phyloP scores from a whole-genome alignment of 176 grass and related monocot genomes.

The Phoenix roebelenii region DNA sequence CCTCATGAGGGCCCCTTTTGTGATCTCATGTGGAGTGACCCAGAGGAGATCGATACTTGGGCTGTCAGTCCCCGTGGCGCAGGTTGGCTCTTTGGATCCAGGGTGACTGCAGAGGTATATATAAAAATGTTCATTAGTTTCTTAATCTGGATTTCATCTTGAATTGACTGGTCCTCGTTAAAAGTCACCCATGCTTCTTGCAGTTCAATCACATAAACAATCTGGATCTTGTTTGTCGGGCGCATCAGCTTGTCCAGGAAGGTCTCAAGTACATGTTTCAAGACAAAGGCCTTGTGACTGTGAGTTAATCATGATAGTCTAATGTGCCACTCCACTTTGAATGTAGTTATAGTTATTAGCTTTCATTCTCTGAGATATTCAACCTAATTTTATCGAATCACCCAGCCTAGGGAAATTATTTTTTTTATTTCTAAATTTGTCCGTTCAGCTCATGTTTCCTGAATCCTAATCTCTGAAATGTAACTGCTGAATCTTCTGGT shows the following conservation, averaged over 20 bases:
- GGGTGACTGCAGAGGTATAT: slow-evolving; percentile 87
- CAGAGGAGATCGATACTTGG: slow-evolving; percentile 98
- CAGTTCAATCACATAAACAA: slow-evolving; percentile 97
- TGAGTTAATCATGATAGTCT: slow-evolving; percentile 30
- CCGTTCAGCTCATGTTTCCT: too few relatives aligned
- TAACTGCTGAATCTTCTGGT: slow-evolving; percentile 6
- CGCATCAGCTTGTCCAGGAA: slow-evolving; percentile 97
- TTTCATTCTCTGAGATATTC: too few relatives aligned
- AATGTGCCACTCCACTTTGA: too few relatives aligned
- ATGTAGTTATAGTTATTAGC: slow-evolving; percentile 2
- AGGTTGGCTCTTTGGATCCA: slow-evolving; percentile 95
- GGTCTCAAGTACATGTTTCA: slow-evolving; percentile 99
- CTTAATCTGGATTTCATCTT: background rate
- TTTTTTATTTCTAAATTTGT: too few relatives aligned
- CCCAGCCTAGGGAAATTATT: too few relatives aligned
- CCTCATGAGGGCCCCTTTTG: slow-evolving; percentile 95
- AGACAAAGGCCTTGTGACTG: slow-evolving; percentile 98
- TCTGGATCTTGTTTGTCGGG: slow-evolving; percentile 91
- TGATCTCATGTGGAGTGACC: slow-evolving; percentile 99
- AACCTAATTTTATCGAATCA: too few relatives aligned
- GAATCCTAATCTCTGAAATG: background rate
- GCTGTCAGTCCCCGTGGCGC: slow-evolving; percentile 95
- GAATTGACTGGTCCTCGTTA: background rate
- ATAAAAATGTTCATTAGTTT: background rate
- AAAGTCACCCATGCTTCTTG: slow-evolving; percentile 4